Conservation (phyloP, 148 eudicot species). For the Chenopodium quinoa region DNA sequence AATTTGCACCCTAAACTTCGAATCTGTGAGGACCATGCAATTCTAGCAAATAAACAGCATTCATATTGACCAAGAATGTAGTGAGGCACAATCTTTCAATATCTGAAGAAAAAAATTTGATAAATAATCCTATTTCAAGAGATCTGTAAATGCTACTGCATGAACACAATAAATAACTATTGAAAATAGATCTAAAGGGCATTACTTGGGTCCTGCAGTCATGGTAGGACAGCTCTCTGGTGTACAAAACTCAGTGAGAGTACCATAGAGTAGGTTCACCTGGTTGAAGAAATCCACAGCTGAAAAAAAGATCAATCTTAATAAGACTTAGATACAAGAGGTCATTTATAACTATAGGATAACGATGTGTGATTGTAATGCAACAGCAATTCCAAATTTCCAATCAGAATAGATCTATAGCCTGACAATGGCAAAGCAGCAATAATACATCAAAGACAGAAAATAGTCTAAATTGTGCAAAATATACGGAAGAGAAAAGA, state of each 20-base stretch:
- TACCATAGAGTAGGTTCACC: slow-evolving; percentile 97
- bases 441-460: not conserved
- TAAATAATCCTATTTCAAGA: not conserved
- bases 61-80: not conserved
- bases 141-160: not conserved
- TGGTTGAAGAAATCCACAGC: slow-evolving; percentile 99
- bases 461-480: not conserved
- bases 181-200: slow-evolving; percentile 17
- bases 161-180: not conserved
- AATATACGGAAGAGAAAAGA: slow-evolving; percentile 22
- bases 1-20: not conserved
- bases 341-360: not conserved
- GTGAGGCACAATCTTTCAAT: not conserved
- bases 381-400: not conserved
- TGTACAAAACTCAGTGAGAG: slow-evolving; percentile 97
- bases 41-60: not conserved
- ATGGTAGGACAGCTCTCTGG: slow-evolving; percentile 85
- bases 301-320: slow-evolving; percentile 38
- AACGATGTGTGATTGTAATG: not conserved
- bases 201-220: slow-evolving; percentile 98
- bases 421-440: not conserved
- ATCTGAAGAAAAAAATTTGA: not conserved
- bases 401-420: not conserved
- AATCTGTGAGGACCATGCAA: not conserved
- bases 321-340: slow-evolving; percentile 8